Evolutionary conservation across 192 early-diverging fungal species (phyloP).

Genomic region (Rhizoclosmatium sp.): DNA sequence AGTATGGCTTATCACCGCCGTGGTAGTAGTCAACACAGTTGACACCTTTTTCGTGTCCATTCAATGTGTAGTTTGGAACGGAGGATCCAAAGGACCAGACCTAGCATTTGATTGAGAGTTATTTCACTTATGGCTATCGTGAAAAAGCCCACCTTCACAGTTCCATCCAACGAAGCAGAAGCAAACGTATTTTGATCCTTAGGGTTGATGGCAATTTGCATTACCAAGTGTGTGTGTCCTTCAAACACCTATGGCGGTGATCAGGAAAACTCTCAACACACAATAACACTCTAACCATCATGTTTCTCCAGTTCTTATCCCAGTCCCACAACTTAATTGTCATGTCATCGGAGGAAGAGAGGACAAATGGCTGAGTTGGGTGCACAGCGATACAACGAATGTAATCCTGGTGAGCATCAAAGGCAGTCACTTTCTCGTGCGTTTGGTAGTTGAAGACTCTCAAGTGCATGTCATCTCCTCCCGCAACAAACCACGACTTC

Average conservation of each 20-base stretch:
- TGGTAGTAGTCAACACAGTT: constrained; percentile 99
- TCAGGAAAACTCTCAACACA: neutral
- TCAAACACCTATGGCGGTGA: constrained; percentile 79
- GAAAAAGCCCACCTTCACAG: constrained; percentile 76
- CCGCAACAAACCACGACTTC: constrained; percentile 96
- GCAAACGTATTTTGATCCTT: constrained; percentile 99
- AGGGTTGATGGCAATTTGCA: constrained; percentile 97
- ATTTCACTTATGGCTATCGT: neutral
- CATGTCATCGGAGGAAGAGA: constrained; percentile 97
- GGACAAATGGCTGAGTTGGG: constrained; percentile 90
- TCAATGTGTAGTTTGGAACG: constrained; percentile 94
- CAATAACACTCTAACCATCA: constrained; percentile 66
- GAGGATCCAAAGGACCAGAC: constrained; percentile 94
- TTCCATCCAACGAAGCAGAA: constrained; percentile 93
- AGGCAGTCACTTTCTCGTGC: constrained; percentile 94
- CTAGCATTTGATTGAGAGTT: constrained; percentile 21
- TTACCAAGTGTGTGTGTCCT: constrained; percentile 97
- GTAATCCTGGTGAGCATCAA: constrained; percentile 97
- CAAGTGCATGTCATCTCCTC: constrained; percentile 97
- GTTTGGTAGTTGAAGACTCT: constrained; percentile 99
- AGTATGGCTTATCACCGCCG: constrained; percentile 97
- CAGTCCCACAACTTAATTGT: constrained; percentile 99
- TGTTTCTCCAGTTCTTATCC: constrained; percentile 98
- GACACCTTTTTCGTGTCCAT: constrained; percentile 97
- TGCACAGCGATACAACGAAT: constrained; percentile 97